Percentiles rank a stretch among this genome's conserved stretches.
These are phyloP conservation scores for Ormosia semicastrata DNA, from an alignment of 306 rosid genomes.

Conservation along the genomic window DNA sequence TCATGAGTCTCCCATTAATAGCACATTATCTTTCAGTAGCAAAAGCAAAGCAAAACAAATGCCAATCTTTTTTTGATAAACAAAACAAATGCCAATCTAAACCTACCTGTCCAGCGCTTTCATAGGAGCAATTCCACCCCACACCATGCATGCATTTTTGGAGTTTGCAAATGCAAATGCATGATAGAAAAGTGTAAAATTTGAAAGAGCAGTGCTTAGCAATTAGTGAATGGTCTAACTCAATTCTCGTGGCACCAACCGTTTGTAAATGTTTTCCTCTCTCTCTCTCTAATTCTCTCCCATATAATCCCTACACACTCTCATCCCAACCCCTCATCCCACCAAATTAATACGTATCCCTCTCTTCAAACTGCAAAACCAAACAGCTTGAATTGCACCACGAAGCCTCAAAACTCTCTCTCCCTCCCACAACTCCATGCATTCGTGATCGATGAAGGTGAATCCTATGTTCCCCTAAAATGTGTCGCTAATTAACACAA, in stretches of 20 bases:
- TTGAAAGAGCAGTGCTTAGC: neutral
- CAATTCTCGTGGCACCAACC: slow-evolving; percentile 41
- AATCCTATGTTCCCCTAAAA: neutral
- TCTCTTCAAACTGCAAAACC: neutral
- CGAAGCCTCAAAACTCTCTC: slow-evolving; percentile 20
- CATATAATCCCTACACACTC: slow-evolving; percentile 5
- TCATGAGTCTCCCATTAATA: neutral
- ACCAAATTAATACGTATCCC: slow-evolving; percentile 10
- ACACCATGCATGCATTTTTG: slow-evolving; percentile 6
- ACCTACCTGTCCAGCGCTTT: neutral
- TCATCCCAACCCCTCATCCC: neutral
- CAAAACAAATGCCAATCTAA: neutral
- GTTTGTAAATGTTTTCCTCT: neutral
- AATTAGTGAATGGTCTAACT: slow-evolving; percentile 39
- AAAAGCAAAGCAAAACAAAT: slow-evolving; percentile 6
- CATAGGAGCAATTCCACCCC: slow-evolving; percentile 10
- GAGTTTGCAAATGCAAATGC: neutral
- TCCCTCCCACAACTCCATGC: slow-evolving; percentile 34
- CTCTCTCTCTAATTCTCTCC: neutral
- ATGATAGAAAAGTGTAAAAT: no score
- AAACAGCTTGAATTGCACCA: neutral
- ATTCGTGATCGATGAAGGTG: slow-evolving; percentile 29
- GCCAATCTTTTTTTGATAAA: neutral
- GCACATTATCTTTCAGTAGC: neutral
- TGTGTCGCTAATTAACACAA: neutral